A percentile compares a stretch with the other conserved stretches of the same genome.
phyloP scores from a whole-genome alignment of 352 stramenopile genomes.

The Phytophthora sp. region DNA sequence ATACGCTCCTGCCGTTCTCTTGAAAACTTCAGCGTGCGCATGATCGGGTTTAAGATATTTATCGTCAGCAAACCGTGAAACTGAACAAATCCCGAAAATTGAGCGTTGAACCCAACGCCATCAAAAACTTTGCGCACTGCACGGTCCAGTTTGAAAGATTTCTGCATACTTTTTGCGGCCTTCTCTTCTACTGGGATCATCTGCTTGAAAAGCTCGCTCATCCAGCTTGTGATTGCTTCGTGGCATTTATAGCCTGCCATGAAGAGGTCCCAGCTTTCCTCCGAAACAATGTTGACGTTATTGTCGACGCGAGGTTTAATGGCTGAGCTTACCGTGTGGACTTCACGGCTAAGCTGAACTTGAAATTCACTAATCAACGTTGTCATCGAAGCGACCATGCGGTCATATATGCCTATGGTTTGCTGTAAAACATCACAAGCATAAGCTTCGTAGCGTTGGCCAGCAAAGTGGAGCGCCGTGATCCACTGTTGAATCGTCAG shows the following conservation, averaged over 20 bases:
- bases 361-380: slow-evolving; percentile 23
- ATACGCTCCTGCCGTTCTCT: slow-evolving; percentile 55
- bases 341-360: slow-evolving; percentile 6
- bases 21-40: slow-evolving; percentile 58
- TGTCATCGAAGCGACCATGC: slow-evolving; percentile 15
- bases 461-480: slow-evolving; percentile 42
- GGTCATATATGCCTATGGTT: slow-evolving; percentile 28
- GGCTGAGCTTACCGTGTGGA: neutral
- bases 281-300: neutral
- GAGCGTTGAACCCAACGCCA: slow-evolving; percentile 2
- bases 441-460: slow-evolving; percentile 37
- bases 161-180: slow-evolving; percentile 44
- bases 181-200: slow-evolving; percentile 43
- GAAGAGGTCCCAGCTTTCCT: slow-evolving; percentile 7
- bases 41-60: slow-evolving; percentile 56
- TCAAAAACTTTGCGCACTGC: slow-evolving; percentile 8
- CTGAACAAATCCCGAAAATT: slow-evolving; percentile 33
- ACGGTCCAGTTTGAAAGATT: slow-evolving; percentile 8
- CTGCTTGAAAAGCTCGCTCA: slow-evolving; percentile 47
- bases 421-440: slow-evolving; percentile 21
- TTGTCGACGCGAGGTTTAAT: neutral
- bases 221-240: slow-evolving; percentile 43
- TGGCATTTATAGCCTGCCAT: slow-evolving; percentile 28
- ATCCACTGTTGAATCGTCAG: slow-evolving; percentile 39
- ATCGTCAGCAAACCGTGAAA: slow-evolving; percentile 46